phyloP scores from a whole-genome alignment of 371 early-diverging fungal species.

The Mortierella sp. region DNA sequence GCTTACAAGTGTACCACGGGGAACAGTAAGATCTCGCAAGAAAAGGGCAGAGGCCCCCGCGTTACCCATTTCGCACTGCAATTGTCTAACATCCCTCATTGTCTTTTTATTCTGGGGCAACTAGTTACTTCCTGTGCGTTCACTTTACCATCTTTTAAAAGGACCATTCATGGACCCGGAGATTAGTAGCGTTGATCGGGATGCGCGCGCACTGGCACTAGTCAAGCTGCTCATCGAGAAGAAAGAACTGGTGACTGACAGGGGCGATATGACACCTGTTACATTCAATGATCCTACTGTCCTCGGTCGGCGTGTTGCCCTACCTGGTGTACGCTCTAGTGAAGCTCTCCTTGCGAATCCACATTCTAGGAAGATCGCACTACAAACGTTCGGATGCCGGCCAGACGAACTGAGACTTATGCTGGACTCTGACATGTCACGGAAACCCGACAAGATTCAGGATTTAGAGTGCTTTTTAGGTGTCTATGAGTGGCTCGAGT shows the following conservation, averaged over 20 bases:
- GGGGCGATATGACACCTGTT: conserved; percentile 17
- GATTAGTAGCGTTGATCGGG: conserved; percentile 19
- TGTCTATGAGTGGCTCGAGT: conserved; percentile 51
- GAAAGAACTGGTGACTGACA: conserved; percentile 18
- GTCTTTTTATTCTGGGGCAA: background rate
- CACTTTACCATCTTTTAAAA: conserved; percentile 45
- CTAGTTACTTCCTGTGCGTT: conserved; percentile 39
- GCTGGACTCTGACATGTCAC: conserved; percentile 38
- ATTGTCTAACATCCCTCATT: background rate
- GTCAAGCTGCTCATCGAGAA: conserved; percentile 30
- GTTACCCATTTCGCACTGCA: no score
- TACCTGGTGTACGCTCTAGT: conserved; percentile 44
- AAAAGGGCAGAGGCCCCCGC: background rate
- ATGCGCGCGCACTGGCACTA: conserved; percentile 49
- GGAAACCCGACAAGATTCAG: conserved; percentile 52
- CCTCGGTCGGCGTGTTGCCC: conserved; percentile 24
- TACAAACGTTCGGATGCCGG: conserved; percentile 32
- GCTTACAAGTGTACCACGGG: conserved; percentile 42
- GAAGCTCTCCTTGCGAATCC: conserved; percentile 24
- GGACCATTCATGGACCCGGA: conserved; percentile 27
- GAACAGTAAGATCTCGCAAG: conserved; percentile 27
- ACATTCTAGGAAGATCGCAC: conserved; percentile 12
- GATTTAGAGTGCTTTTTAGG: conserved; percentile 50
- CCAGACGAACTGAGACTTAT: conserved; percentile 39
- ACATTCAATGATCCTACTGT: conserved; percentile 37